A percentile compares a stretch with the other conserved stretches of the same genome.
These are phyloP conservation scores for Rhynchospora pubera DNA, from an alignment of 176 grass and related monocot species.

Conservation along the genomic window DNA sequence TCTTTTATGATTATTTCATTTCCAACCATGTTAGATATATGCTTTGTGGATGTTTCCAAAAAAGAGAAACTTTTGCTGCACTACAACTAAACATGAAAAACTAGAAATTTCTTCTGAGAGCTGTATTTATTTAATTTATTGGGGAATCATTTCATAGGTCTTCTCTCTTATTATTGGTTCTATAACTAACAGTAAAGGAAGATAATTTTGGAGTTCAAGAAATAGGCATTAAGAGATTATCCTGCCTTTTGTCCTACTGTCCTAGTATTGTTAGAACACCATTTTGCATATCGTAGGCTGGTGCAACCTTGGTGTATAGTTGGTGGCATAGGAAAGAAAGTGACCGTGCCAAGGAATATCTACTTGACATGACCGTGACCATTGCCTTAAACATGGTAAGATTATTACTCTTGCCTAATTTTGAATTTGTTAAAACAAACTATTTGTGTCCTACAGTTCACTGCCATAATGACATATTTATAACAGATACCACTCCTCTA, in stretches of 20 bases:
- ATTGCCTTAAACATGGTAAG: conserved; percentile 69
- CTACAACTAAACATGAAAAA: background rate
- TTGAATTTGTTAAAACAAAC: background rate
- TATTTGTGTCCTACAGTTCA: background rate
- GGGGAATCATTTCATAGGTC: conserved; percentile 1
- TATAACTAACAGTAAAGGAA: background rate
- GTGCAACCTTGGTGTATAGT: conserved; percentile 56
- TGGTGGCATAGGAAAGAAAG: conserved; percentile 55
- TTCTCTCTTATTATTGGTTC: too few relatives aligned
- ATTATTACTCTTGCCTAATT: background rate
- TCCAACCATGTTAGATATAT: background rate
- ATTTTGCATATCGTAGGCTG: conserved; percentile 41
- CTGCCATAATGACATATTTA: too few relatives aligned
- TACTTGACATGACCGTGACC: conserved; percentile 38
- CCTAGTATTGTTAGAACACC: background rate
- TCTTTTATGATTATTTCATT: background rate
- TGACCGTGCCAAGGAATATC: conserved; percentile 39
- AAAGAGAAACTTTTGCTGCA: background rate
- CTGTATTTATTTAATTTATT: background rate
- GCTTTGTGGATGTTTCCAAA: background rate
- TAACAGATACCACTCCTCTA: too few relatives aligned
- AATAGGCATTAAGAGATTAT: too few relatives aligned
- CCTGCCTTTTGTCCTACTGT: background rate
- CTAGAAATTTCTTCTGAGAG: background rate
- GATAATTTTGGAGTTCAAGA: background rate